A percentile compares a stretch with the other conserved stretches of the same genome.
Conservation (phyloP, 257 asterid species). For the Solanum ossicruentum region DNA sequence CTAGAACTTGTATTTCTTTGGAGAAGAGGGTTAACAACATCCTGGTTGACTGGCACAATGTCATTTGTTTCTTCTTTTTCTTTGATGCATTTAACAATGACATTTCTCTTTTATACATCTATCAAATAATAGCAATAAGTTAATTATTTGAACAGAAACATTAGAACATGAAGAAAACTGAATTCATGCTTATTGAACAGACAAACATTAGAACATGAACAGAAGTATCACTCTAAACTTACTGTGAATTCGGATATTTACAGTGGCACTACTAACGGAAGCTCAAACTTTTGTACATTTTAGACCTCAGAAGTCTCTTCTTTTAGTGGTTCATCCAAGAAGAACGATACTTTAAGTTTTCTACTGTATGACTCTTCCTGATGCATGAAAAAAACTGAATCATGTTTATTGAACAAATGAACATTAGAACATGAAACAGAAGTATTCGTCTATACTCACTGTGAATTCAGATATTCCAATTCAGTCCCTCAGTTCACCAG, state of each 20-base stretch:
- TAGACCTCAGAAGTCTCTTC: neutral
- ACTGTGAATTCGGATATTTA: too few species aligned
- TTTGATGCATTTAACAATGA: neutral
- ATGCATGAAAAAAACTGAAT: neutral
- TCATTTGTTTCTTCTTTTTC: neutral
- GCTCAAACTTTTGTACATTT: neutral
- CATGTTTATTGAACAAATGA: neutral
- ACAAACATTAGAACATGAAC: neutral
- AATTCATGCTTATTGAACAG: neutral
- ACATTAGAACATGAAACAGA: neutral
- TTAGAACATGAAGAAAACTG: neutral
- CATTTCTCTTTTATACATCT: neutral
- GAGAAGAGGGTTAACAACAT: constrained; percentile 12
- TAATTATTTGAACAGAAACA: neutral
- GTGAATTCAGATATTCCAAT: neutral
- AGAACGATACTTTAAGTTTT: neutral
- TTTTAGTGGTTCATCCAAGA: neutral
- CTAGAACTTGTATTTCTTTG: constrained; percentile 21
- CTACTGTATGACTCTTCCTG: neutral
- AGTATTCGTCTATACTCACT: neutral
- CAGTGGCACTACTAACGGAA: neutral
- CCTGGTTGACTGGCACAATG: neutral
- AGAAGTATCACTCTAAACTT: too few species aligned
- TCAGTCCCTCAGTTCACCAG: neutral
- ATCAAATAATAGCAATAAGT: neutral